A percentile compares a stretch with the other conserved stretches of the same genome.
phyloP scores from a whole-genome alignment of 1,139 yeast genomes.

The Debaryomyces psychrophilus region DNA sequence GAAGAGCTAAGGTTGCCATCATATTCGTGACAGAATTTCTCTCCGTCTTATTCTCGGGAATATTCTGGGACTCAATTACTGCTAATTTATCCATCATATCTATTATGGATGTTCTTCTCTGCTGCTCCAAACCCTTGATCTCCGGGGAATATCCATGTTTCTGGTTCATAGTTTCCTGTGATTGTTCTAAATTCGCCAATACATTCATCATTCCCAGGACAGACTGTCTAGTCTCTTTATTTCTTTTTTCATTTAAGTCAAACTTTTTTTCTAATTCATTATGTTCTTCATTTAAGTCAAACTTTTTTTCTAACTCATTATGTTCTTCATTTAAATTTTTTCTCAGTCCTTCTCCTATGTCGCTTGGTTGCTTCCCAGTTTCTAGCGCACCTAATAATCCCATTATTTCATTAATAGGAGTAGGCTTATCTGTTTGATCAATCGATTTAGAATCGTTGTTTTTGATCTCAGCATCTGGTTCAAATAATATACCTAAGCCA shows the following conservation, averaged over 20 bases:
- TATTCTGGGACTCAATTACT: constrained; percentile 16
- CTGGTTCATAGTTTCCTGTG: not conserved
- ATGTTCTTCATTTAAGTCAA: not conserved
- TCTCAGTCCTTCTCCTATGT: not conserved
- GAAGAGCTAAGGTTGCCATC: constrained; percentile 20
- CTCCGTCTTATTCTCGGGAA: constrained; percentile 14
- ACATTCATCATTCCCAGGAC: constrained; percentile 31
- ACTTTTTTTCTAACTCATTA: not conserved
- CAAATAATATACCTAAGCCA: constrained; percentile 16
- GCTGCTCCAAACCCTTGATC: constrained; percentile 6
- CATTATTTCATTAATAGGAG: constrained; percentile 23
- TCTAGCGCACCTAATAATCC: constrained; percentile 21
- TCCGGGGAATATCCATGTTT: not conserved
- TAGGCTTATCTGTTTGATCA: not conserved
- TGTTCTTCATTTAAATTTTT: not conserved
- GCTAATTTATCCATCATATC: constrained; percentile 31
- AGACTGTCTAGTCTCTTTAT: constrained; percentile 15
- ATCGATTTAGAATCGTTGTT: not conserved
- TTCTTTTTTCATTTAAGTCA: not conserved
- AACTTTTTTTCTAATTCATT: not conserved
- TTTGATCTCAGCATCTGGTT: not conserved
- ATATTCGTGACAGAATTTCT: constrained; percentile 30
- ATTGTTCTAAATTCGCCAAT: constrained; percentile 22
- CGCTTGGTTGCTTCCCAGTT: constrained; percentile 6
- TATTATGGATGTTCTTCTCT: constrained; percentile 27